Base-by-base conservation (phyloP, 2,329 filamentous ascomycete genomes). In the Cladobotryum protrusum region DNA sequence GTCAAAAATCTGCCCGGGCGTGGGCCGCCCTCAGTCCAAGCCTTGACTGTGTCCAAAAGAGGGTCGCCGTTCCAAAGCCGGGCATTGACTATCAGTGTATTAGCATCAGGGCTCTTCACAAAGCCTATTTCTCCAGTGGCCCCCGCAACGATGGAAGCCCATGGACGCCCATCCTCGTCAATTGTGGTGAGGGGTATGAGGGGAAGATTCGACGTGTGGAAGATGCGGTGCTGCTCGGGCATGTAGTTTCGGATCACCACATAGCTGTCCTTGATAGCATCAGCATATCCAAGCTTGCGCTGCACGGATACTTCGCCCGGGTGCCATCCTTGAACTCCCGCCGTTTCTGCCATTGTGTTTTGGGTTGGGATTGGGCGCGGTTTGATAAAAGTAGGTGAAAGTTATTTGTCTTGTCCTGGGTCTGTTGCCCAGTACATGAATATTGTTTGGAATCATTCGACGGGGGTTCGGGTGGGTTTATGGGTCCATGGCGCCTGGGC, bases 201-300 rank as follows among this genome's bases (percentile, higher is more conserved):
- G 1, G 43, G 48, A 7, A 50, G 12, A 14, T 50, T 50, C 8
- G 43, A 43, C 7, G 48, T 50, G 33, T 50, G 48, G 15, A 50
- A 50, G 20, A 50, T 47, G 32, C 48, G 48, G 37, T 50, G 48
- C 15, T 50, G 48, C 37, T 50, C 48, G n/a, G 43, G 48, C 48
- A 50, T 50, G 5, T 17, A 19, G 12, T 47, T 35, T 37, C 46
- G 43, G 13, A 50, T 50, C 5, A 35, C 24, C 13, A 36, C 43
- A 37, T 44, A 50, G 34, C 37, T 32, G 15, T 36, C 34, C 5
- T 15, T 3, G 24, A 50, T 39, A 9, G 48, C 48, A 11, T 47
- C 48, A 3, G 43, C 48, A 19, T 42, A 50, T n/a, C 48, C 48
- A 13, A 50, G 11, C 32, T 50, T 45, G n/a, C 18, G 34, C 14